phyloP scores from a whole-genome alignment of 2,329 filamentous ascomycete species.

The Xylaria sp. region DNA sequence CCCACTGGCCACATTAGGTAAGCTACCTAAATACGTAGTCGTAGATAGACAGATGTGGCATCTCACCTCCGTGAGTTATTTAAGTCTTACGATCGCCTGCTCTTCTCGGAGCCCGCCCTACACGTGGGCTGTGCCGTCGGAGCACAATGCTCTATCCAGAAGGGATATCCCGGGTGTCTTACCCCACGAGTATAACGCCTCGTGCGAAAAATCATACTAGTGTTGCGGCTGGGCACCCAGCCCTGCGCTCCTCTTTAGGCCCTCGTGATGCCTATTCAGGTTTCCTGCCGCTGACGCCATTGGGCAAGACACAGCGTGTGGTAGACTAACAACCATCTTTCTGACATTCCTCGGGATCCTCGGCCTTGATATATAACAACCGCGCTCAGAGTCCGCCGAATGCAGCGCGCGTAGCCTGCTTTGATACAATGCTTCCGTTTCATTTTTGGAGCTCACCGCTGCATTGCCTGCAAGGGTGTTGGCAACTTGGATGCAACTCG shows the following conservation, averaged over 20 bases:
- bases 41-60: background rate
- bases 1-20: slow-evolving; percentile 9
- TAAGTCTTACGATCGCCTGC: background rate
- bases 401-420: background rate
- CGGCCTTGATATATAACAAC: background rate
- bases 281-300: slow-evolving; percentile 17
- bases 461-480: slow-evolving; percentile 23
- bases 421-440: slow-evolving; percentile 10
- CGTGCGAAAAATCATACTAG: slow-evolving; percentile 1
- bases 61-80: background rate
- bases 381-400: background rate
- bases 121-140: slow-evolving; percentile 15
- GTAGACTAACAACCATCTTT: background rate
- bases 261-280: slow-evolving; percentile 25
- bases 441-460: slow-evolving; percentile 7
- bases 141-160: slow-evolving; percentile 1
- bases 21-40: background rate
- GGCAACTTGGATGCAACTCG: slow-evolving; percentile 16
- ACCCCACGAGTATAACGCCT: slow-evolving; percentile 11
- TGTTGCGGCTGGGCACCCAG: slow-evolving; percentile 13
- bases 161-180: slow-evolving; percentile 5
- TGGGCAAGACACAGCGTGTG: slow-evolving; percentile 1
- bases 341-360: slow-evolving; percentile 3
- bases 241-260: background rate
- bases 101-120: background rate